Conservation (phyloP, 2,329 filamentous ascomycete genomes). For the Beauveria sp. region DNA sequence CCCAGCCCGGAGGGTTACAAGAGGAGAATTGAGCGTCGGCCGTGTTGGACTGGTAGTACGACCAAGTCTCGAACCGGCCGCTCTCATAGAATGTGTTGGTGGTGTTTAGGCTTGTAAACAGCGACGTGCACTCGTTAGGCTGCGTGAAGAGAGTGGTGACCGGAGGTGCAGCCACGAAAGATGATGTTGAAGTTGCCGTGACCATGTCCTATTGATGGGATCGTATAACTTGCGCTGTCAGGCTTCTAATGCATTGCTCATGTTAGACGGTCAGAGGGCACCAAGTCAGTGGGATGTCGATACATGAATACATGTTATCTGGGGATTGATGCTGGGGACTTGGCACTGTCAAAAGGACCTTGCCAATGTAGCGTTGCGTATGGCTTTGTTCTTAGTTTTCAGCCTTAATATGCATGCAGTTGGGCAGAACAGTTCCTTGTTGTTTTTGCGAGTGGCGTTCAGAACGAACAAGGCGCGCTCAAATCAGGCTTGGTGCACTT, state of each 20-base stretch:
- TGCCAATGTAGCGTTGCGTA: background rate
- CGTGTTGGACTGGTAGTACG: background rate
- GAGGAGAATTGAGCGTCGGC: background rate
- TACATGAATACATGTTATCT: background rate
- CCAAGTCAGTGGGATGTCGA: background rate
- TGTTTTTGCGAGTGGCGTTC: too few species aligned
- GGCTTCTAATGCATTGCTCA: background rate
- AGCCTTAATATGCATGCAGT: too few species aligned
- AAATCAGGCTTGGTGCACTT: too few species aligned
- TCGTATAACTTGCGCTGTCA: background rate
- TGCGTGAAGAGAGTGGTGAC: background rate
- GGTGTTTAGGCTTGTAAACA: background rate
- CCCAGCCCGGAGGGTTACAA: constrained; percentile 4
- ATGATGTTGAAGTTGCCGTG: background rate
- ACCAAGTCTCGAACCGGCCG: background rate
- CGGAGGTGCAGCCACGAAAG: background rate
- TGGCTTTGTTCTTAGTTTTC: too few species aligned
- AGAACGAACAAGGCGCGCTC: too few species aligned
- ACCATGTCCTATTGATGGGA: background rate
- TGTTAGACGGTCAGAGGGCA: background rate
- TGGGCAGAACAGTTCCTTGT: too few species aligned
- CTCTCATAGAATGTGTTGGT: background rate
- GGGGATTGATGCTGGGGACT: background rate
- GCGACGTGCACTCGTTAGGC: background rate
- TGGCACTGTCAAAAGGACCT: background rate